Evolutionary conservation across 2,329 filamentous ascomycete genomes (phyloP), one percentile per base, ranked within the genome.

Genomic region (Coniella lustricola): DNA sequence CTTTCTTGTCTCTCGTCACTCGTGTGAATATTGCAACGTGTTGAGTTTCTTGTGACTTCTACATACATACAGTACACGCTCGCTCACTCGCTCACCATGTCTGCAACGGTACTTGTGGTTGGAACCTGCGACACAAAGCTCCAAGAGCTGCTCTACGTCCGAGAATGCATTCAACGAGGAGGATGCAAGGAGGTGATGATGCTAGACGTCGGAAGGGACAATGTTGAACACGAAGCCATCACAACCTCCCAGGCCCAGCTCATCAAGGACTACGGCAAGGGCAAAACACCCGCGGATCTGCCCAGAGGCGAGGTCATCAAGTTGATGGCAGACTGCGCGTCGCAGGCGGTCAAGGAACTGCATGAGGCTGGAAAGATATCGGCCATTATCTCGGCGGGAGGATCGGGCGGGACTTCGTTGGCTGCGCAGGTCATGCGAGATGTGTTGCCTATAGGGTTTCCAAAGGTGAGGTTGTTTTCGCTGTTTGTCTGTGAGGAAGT

Each of bases 111-210:
- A 37, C 67, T 73, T 37, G 60, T 85, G 17, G 61, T 85, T 18
- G 81, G 81, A 17, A 85, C 80, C 13, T 81, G 76, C 57, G 82
- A 85, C 57, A 83, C 80, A 29, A 85, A 85, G 59, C 67, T 81
- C 10, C 61, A 73, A 4, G 80, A 85, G 58, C 67, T 82, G 1
- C 62, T 77, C 3, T 82, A 74, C 57, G 64, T 82, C 2, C 70
- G 71, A 40, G 61, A 70, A 3, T 66, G 69, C 34, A 72, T 82
- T 47, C 44, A 20, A 34, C 17, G 9, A 17, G 56, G 68, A 13
- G 46, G 58, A 3, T 44, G 52, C 8, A 52, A 57, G 7, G 44
- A 51, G 1, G 55, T 62, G 7, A 50, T 59, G 7, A 44, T 65
- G 14, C 61, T 66, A 10, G 62, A 67, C 54, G 75, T 79, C 3